Base-by-base conservation (phyloP, 1,284 basidiomycete genomes). In the Malassezia nana region DNA sequence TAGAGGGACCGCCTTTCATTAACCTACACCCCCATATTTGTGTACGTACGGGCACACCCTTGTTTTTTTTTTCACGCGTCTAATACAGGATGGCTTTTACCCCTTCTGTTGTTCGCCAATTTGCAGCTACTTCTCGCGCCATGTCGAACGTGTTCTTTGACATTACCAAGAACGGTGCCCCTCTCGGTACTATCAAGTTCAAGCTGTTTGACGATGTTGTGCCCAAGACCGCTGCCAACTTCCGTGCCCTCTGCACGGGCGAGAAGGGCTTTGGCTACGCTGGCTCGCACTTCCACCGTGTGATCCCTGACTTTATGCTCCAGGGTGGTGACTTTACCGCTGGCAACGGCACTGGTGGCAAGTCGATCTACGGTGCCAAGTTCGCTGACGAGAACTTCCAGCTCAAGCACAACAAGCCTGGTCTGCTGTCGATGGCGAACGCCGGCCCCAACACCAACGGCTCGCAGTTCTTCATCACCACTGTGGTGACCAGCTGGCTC, bases 261-360 rank as follows among this genome's bases (percentile, higher is more conserved):
- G 79, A 83, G 69, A 83, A 81, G 65, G 87, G 85, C 76, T 82
- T 79, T 58, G 82, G 83, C n/a, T 84, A 84, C 78, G 79, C 83
- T 75, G 83, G 82, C 53, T 83, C 82, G 38, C 77, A 76, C 57
- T 84, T 84, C 80, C 82, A 55, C 60, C 63, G 63, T 33, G 58
- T 64, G 65, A 84, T 84, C 76, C 81, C 81, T 75, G 76, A 81
- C 73, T 83, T 83, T 75, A 83, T 83, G 39, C 29, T 81, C 61
- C 82, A 83, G 75, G 82, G 82, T 63, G 83, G 83, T 76, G 83
- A 85, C 75, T 85, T 85, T 74, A 84, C 74, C 26, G 64, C 63
- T 25, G 67, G 66, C 42, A 71, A 75, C 59, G 74, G 74, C 25
- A 74, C 73, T 6, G 74, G 74, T 18, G 74, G 74, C 59, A 72